Evolutionary conservation across 2,329 filamentous ascomycete species (phyloP).

Genomic region (Grosmannia clavigera): DNA sequence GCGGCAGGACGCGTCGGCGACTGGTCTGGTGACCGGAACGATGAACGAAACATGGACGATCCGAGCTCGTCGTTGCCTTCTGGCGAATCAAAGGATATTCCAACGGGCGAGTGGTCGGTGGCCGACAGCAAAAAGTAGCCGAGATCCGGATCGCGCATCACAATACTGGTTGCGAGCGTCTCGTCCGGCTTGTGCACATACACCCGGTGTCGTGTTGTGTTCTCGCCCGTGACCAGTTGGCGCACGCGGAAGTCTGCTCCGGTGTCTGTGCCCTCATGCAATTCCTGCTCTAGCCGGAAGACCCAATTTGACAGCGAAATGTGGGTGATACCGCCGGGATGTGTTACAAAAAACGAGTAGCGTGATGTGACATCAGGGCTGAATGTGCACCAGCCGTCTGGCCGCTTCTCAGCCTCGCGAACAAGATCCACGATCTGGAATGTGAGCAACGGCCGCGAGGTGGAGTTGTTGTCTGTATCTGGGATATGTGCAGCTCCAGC

Average conservation of each 20-base stretch:
- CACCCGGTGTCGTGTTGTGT: slow-evolving; percentile 41
- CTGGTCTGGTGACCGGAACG: slow-evolving; percentile 27
- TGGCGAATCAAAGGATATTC: slow-evolving; percentile 46
- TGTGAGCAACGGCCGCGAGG: slow-evolving; percentile 39
- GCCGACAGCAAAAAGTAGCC: slow-evolving; percentile 51
- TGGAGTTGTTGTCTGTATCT: slow-evolving; percentile 25
- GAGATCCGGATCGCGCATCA: slow-evolving; percentile 48
- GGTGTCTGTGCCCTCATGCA: slow-evolving; percentile 41
- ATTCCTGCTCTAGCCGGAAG: slow-evolving; percentile 49
- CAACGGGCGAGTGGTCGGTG: slow-evolving; percentile 44
- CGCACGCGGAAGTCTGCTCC: slow-evolving; percentile 51
- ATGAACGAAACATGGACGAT: slow-evolving; percentile 17
- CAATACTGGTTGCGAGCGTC: slow-evolving; percentile 39
- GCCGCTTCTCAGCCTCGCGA: slow-evolving; percentile 38
- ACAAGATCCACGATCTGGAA: slow-evolving; percentile 53
- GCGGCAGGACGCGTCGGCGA: slow-evolving; percentile 16
- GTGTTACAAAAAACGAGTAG: slow-evolving; percentile 51
- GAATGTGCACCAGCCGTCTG: slow-evolving; percentile 51
- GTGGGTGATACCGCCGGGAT: slow-evolving; percentile 46
- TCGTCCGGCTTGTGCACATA: slow-evolving; percentile 38
- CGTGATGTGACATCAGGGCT: slow-evolving; percentile 48
- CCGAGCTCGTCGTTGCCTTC: slow-evolving; percentile 30
- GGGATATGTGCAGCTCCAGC: slow-evolving; percentile 9
- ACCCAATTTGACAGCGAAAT: slow-evolving; percentile 51
- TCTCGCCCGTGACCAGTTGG: slow-evolving; percentile 45